phyloP scores from a whole-genome alignment of 306 rosid species.

The Adenanthera pavonina region DNA sequence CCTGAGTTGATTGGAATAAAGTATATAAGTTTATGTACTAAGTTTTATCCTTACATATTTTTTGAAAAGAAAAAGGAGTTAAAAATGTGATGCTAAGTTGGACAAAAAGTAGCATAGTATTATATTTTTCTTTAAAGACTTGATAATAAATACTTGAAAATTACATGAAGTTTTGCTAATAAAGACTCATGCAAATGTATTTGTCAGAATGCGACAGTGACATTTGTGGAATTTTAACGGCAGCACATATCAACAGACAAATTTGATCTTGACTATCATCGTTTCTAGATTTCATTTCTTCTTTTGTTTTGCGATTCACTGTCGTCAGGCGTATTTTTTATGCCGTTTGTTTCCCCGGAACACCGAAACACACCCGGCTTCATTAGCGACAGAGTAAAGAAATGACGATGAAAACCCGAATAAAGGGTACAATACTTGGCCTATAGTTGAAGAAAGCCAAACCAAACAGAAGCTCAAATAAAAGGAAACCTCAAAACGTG shows the following conservation, averaged over 20 bases:
- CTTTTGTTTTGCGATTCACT: neutral
- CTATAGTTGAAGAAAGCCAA: slow-evolving; percentile 45
- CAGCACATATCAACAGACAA: neutral
- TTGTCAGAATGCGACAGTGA: neutral
- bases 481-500: slow-evolving; percentile 10
- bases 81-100: neutral
- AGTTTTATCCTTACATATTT: neutral
- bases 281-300: neutral
- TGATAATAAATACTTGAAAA: neutral
- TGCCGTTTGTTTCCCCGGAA: neutral
- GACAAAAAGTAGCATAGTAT: neutral
- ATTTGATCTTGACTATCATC: neutral
- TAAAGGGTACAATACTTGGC: slow-evolving; percentile 24
- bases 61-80: neutral
- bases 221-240: neutral
- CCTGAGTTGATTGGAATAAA: neutral
- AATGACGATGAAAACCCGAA: neutral
- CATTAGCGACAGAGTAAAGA: slow-evolving; percentile 21
- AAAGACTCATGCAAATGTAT: neutral
- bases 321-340: neutral
- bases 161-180: neutral
- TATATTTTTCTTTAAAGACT: neutral
- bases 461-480: neutral
- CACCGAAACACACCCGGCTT: slow-evolving; percentile 33
- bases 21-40: too few relatives aligned